Conservation (phyloP, 139 green algal species). For the Chlamydomonas asymmetrica region DNA sequence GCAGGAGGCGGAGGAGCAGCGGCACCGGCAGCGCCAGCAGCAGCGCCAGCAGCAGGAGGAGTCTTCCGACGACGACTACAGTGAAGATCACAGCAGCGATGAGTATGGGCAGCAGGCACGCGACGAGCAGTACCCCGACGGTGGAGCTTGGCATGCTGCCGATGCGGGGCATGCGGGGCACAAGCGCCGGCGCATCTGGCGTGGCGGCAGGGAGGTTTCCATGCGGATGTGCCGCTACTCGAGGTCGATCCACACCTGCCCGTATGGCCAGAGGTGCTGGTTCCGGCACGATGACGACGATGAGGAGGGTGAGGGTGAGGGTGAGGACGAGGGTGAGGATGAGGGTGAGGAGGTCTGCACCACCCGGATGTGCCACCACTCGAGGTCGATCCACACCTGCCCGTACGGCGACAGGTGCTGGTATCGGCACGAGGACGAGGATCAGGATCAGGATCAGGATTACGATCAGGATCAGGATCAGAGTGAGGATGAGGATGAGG, state of each 20-base stretch:
- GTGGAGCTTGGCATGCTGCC: not conserved
- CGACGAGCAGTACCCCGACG: not conserved
- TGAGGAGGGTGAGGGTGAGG: no score
- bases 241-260: slow-evolving; percentile 23
- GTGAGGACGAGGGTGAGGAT: no score
- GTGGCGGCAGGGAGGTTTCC: slow-evolving; percentile 17
- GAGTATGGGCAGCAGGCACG: not conserved
- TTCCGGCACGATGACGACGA: slow-evolving; percentile 38
- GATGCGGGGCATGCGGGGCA: not conserved
- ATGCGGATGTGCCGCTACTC: slow-evolving; percentile 22
- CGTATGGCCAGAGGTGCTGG: slow-evolving; percentile 27
- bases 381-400: slow-evolving; percentile 21
- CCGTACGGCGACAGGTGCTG: slow-evolving; percentile 29
- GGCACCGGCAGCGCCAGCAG: not conserved
- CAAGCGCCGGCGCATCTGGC: not conserved
- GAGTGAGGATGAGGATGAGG: no score
- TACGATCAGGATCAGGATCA: no score
- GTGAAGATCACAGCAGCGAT: not conserved
- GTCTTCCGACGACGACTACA: not conserved
- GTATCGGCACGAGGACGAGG: slow-evolving; percentile 37
- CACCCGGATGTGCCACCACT: slow-evolving; percentile 16
- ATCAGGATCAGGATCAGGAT: no score
- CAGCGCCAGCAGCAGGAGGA: not conserved
- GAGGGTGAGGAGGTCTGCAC: no score
- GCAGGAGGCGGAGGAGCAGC: not conserved